These are phyloP conservation scores for Penicillium cataractarum DNA, from an alignment of 495 filamentous ascomycete genomes.

Conservation along the genomic window DNA sequence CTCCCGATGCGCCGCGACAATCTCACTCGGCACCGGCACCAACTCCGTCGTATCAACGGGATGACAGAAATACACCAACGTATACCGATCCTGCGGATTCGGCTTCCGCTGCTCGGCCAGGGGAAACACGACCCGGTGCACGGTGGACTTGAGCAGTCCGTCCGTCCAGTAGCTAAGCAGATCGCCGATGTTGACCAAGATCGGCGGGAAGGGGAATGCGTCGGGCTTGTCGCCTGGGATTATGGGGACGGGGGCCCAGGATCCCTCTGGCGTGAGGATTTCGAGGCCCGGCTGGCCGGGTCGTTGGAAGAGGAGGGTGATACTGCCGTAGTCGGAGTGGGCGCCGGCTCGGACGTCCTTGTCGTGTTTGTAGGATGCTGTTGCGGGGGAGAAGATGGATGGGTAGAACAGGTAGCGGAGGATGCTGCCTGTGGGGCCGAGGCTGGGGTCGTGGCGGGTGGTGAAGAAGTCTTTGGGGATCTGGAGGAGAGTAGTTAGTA, in stretches of 20 bases:
- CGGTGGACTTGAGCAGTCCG: slow-evolving; percentile 79
- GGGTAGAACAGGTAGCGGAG: slow-evolving; percentile 86
- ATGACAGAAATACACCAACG: slow-evolving; percentile 91
- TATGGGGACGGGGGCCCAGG: slow-evolving; percentile 53
- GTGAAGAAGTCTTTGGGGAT: slow-evolving; percentile 71
- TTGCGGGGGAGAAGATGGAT: slow-evolving; percentile 48
- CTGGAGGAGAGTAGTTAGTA: slow-evolving; percentile 19
- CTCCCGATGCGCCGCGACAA: slow-evolving; percentile 49
- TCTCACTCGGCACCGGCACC: slow-evolving; percentile 72
- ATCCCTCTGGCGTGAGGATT: slow-evolving; percentile 62
- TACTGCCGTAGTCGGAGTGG: slow-evolving; percentile 67
- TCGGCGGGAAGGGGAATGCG: slow-evolving; percentile 65
- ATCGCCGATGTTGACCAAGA: slow-evolving; percentile 93
- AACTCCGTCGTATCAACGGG: slow-evolving; percentile 73
- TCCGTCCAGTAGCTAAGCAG: slow-evolving; percentile 90
- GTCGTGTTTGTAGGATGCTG: slow-evolving; percentile 48
- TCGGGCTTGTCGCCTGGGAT: slow-evolving; percentile 37
- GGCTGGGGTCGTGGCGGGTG: slow-evolving; percentile 62
- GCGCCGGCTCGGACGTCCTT: slow-evolving; percentile 67
- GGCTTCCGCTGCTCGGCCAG: slow-evolving; percentile 41
- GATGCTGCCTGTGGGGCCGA: slow-evolving; percentile 68
- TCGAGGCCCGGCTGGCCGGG: slow-evolving; percentile 85
- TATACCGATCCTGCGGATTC: slow-evolving; percentile 74
- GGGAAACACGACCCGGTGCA: slow-evolving; percentile 88
- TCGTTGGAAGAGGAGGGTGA: slow-evolving; percentile 78